Base-by-base conservation (phyloP, 2,329 filamentous ascomycete species). In the Catunica adiposa region DNA sequence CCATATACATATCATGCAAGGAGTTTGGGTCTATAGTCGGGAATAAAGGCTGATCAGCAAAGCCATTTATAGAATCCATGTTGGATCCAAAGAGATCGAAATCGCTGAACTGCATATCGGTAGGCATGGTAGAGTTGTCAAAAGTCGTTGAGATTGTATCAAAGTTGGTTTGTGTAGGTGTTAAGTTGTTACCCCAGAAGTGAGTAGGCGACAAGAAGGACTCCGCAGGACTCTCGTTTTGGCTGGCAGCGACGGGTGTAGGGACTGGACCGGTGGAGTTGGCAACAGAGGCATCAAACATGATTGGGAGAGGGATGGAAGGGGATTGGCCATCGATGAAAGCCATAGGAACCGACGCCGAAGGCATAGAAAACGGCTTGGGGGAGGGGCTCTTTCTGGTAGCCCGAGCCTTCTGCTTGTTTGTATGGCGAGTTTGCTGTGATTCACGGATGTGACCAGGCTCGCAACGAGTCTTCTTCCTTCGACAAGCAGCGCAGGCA, bases 381-480 rank as follows among this genome's bases (percentile, higher is more conserved):
- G 11, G 15, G n/a, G 40, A n/a, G 20, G 40, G 40, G 6, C 14
- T n/a, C 40, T 44, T 44, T n/a, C 40, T 15, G 8, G 40, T 44
- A 44, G 40, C 40, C 20, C 40, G 40, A n/a, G 20, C 40, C 40
- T 17, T n/a, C 15, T n/a, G 15, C 20, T 44, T 44, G 40, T 44
- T 44, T 15, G 15, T n/a, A 2, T 44, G 40, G 20, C 40, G 40
- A n/a, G n/a, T 44, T 44, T 44, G 40, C 2, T 11, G 15, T 8
- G 25, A 29, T 38, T 38, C 31, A 7, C 34, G 50, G 70, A 73
- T 77, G 65, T 81, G 77, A 66, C 73, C 77, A 1, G 78, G 78
- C 61, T 79, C 76, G 63, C 78, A 81, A 48, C 78, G 74, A 42
- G 77, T 72, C 74, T 83, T 83, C 73, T 81, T 83, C 64, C 70